Base-by-base conservation (phyloP, 1,139 yeast genomes). In the Sugiyamaella grinbergsii region DNA sequence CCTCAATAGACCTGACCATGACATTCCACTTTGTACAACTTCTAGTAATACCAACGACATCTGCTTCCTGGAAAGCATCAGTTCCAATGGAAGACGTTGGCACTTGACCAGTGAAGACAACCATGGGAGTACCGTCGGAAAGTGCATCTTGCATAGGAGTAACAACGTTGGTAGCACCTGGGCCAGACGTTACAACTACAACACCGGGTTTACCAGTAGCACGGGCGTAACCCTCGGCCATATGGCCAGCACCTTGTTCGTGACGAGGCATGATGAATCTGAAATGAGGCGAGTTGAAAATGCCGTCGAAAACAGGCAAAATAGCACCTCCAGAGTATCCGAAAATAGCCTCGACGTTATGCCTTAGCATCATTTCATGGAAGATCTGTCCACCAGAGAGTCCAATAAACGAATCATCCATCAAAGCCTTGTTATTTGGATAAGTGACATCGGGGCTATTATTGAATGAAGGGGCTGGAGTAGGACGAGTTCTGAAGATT, bases 211-310 rank as follows among this genome's bases (percentile, higher is more conserved):
- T 93, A 54, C 98, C 98, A 20, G 80, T 74, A 31, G 95, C 98
- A 62, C 95, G 79, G 52, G 98, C 98, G 63, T 93, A 93, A 56
- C 98, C 98, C 74, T 93, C 98, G 50, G 98, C 98, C 98, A 93
- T 93, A 72, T 93, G 98, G 47, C 98, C 98, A 19, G 98, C 98
- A 70, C 98, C 98, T 74, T 93, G 98, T 71, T 93, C 98, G 69
- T 93, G 98, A 66, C 95, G 82, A 48, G 98, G 98, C 62, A 93
- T 76, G 53, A 93, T 88, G 69, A 93, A 93, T 61, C 83, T 82
- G 77, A 93, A 91, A 64, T 85, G 81, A 53, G 85, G 84, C 13
- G 96, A 87, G 74, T 91, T 86, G 76, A 86, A 87, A 63, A 93
- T 93, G 60, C 98, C 98, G 68, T 93, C 98, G 67, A 86, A 93